Evolutionary conservation across 208 protist genomes (phyloP), one percentile per base, ranked within the genome.

Genomic region (Histomonas meleagridis): DNA sequence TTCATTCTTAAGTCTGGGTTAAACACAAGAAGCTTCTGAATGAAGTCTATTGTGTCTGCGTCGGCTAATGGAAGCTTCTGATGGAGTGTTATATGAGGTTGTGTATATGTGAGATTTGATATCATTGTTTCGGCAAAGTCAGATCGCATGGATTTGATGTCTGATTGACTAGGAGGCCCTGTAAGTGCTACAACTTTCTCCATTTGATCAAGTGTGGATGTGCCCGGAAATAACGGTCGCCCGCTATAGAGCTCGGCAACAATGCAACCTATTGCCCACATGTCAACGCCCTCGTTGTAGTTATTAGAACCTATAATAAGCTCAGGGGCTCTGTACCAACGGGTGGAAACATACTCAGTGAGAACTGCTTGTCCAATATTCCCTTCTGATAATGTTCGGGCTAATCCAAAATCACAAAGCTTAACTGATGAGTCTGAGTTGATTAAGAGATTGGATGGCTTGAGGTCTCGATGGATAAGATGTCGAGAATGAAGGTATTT

Each of bases 381-480:
- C 12, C 48, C 49, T 60, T 90, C 91, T 23, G 1, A 12, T 10
- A 79, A 65, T 38, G 51, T 69, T 51, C 93, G 62, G 23, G 97
- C 96, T 0, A 98, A 95, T 28, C 97, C 97, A 94, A 98, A 98
- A 93, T 98, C 97, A 14, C 96, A 97, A 21, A 98, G 96, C 94
- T 98, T 98, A 28, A 98, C 95, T 40, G 96, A 94, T 72, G 97
- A 97, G 23, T 97, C 96, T 12, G 94, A 95, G 94, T 98, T 98
- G 51, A 97, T 95, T 28, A 99, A 94, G 35, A 98, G 94, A 93
- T 99, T 99, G 38, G 95, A 96, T 23, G 97, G 98, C 92, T 98
- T 98, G 62, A 98, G 95, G 90, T 98, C 97, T 46, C 97, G 94
- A 92, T 98, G 97, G 93, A 98, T 95, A 40, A 94, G 48, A 12